Base-by-base conservation (phyloP, 352 stramenopile species). In the Phytopythium oedochilum region DNA sequence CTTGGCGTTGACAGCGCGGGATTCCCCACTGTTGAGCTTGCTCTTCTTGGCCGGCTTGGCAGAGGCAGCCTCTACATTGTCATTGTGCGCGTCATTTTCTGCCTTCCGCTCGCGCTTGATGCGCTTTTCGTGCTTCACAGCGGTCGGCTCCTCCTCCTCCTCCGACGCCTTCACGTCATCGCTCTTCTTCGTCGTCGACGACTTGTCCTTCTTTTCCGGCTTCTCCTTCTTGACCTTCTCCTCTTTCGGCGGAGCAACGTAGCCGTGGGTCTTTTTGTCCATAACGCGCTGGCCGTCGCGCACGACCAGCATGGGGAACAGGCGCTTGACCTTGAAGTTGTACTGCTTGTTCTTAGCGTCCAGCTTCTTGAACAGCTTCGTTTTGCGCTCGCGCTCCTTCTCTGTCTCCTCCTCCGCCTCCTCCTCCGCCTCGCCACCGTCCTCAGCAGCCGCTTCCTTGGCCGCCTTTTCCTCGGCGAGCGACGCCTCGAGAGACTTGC, bases 241-340 rank as follows among this genome's bases (percentile, higher is more conserved):
- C 45, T 85, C 77, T 53, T 92, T 90, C 0, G 75, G 65, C 22
- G 83, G 80, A 1, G 81, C 84, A 28, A 91, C 74, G 50, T 92
- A 93, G 2, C 85, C 83, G 57, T 94, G 81, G 23, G 85, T 84
- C 47, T 85, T 84, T 61, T 94, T 94, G 43, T 87, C 71, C n/a
- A 89, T 55, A 29, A 94, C 68, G 9, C 85, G 85, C 52, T 78
- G 61, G 15, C 80, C 85, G 57, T 94, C 85, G 12, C 85, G 83
- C 31, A 94, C 77, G 49, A 93, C 77, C 20, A 94, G 64, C 54
- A 77, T 82, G 22, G 81, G 79, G 38, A 94, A 94, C 46, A 94
- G 34, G 0, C 82, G 78, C 67, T 93, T 94, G 69, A 94, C 93
- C 70, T 90, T 90, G 63, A 90, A 92, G 57, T 92, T 91, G 68